Evolutionary conservation across 345 rosid species (phyloP).

Genomic region (Citrus inodora): DNA sequence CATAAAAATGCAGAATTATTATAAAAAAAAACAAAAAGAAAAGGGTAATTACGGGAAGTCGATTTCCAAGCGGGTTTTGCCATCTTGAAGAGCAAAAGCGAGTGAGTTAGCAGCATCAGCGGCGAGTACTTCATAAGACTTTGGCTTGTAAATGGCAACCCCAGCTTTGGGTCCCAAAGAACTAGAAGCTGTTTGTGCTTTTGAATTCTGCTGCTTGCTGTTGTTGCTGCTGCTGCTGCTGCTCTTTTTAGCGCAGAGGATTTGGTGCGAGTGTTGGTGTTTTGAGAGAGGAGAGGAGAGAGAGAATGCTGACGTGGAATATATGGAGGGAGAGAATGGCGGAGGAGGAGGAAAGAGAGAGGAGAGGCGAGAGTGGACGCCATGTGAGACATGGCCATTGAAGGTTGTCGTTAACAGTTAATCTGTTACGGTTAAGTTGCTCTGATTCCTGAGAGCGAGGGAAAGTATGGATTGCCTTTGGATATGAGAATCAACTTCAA

Average conservation of each 20-base stretch:
- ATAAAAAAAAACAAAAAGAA: background rate
- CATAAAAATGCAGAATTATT: background rate
- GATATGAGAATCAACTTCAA: background rate
- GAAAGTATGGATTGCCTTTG: background rate
- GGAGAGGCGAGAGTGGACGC: constrained; percentile 12
- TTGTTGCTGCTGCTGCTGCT: background rate
- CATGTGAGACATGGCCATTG: constrained; percentile 29
- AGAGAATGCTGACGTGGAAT: background rate
- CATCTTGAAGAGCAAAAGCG: constrained; percentile 68
- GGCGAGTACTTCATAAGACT: constrained; percentile 75
- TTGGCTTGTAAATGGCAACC: constrained; percentile 79
- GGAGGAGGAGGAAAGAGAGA: constrained; percentile 8
- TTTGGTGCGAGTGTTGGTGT: background rate
- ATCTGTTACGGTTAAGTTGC: background rate
- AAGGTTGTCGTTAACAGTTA: background rate
- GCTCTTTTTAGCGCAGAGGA: constrained; percentile 28
- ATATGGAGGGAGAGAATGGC: background rate
- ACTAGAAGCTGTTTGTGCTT: constrained; percentile 21
- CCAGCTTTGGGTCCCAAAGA: constrained; percentile 49
- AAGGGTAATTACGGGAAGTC: constrained; percentile 70
- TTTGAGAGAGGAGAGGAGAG: constrained; percentile 3
- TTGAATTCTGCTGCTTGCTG: constrained; percentile 4
- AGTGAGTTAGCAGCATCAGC: constrained; percentile 80
- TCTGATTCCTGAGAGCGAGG: background rate
- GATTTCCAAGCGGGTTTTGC: constrained; percentile 74